Base-by-base conservation (phyloP, 2,329 filamentous ascomycete genomes). In the Cladosporium sp. region DNA sequence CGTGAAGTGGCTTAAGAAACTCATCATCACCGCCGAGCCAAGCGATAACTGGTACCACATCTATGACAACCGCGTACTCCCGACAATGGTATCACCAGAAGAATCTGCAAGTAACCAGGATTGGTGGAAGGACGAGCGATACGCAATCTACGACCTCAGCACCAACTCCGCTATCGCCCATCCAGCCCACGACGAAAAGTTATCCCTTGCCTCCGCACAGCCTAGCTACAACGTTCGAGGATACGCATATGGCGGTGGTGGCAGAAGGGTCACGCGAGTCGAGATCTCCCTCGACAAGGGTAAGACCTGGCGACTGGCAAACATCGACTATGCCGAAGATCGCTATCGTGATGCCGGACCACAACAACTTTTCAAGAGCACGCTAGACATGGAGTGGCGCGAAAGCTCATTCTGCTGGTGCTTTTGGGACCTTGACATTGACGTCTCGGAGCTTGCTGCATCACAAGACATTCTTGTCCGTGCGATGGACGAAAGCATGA, bases 21-120 rank as follows among this genome's bases (percentile, higher is more conserved):
- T 96, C 53, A 85, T 90, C 38, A 68, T 96, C 43, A 92, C 89
- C 0, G 79, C 83, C 8, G 74, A 77, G 19, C 89, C 90, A 0
- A 95, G 89, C 63, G 85, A 92, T 55, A 95, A 94, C 63, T 95
- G 89, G 88, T 95, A 95, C 61, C 91, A 96, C 67, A 89, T 94
- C 55, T 91, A 93, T 67, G 91, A 96, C 66, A 96, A 96, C 64
- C 77, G 89, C 52, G 89, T 96, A 1, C 71, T 96, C 33, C 91
- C 91, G 5, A 95, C 89, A 0, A 91, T 84, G 78, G 77, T 95
- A 13, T 85, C 84, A 9, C 89, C 91, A 0, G 89, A 95, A 58
- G 84, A 85, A 63, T 85, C 87, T 52, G 83, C 84, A 2, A 80
- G 85, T 55, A 75, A 90, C 47, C 80, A 82, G 0, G 79, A 84